These are phyloP conservation scores for Ceratocystis huliohia DNA, from an alignment of 2,329 filamentous ascomycete genomes.

Conservation along the genomic window DNA sequence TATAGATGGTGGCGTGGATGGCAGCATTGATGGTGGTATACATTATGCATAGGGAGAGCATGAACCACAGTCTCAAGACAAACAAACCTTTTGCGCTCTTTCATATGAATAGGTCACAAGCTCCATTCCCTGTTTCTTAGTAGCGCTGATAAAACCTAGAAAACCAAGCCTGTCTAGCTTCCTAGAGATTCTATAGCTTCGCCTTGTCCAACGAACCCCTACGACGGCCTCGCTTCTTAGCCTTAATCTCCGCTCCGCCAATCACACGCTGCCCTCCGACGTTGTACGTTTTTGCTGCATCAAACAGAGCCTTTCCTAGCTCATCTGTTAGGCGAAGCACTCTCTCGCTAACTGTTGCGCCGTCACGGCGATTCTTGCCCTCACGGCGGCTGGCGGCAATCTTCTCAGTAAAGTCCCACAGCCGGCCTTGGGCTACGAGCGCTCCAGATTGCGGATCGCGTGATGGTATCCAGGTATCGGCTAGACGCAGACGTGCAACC, in stretches of 20 bases:
- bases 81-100: too few species aligned
- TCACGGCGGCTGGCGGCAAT: conserved; percentile 75
- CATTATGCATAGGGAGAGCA: too few species aligned
- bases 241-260: conserved; percentile 29
- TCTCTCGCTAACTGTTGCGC: conserved; percentile 70
- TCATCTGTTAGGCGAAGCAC: conserved; percentile 66
- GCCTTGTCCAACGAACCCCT: conserved; percentile 37
- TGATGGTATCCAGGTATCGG: conserved; percentile 59
- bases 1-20: too few species aligned
- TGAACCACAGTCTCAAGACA: too few species aligned
- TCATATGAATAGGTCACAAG: too few species aligned
- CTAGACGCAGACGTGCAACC: conserved; percentile 52
- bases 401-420: conserved; percentile 87
- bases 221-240: conserved; percentile 37
- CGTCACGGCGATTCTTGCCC: conserved; percentile 92
- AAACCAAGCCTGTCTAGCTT: not conserved
- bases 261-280: conserved; percentile 37
- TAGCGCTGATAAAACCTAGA: not conserved
- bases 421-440: conserved; percentile 55
- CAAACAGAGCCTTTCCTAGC: conserved; percentile 59
- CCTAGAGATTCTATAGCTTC: conserved; percentile 5
- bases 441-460: conserved; percentile 49
- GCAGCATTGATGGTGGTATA: too few species aligned
- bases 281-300: conserved; percentile 39
- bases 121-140: too few species aligned